Evolutionary conservation across 768 basidiomycete species (phyloP), one percentile per base, ranked within the genome.

Genomic region (Cystofilobasidium bisporidii): DNA sequence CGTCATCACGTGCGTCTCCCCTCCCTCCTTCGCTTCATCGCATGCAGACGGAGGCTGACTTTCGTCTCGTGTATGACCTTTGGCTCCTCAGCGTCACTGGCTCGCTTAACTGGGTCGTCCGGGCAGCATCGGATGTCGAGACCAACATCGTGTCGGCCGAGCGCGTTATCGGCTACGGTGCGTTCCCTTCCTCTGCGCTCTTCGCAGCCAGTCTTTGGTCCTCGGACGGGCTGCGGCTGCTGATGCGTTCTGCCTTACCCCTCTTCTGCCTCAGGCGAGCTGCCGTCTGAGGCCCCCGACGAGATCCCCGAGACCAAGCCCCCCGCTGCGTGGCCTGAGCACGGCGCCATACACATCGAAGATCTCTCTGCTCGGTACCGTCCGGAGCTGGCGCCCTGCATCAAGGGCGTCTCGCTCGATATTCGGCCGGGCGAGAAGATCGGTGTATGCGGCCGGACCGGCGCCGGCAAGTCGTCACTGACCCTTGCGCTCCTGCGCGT

Each of bases 1-100:
- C 75, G 88, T 88, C 1, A 76, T 92, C 71, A 83, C 72, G 28
- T 43, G 3, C 43, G 43, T 22, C 87, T 88, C 17, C 91, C 89
- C 0, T n/a, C n/a, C n/a, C n/a, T n/a, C 85, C 86, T n/a, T 83
- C 87, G 10, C 73, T 92, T 79, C 88, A 36, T 61, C 8, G 10
- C 11, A 32, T n/a, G 17, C n/a, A 17, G 17, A n/a, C 22, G 4
- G 36, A 65, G 17, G 36, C 24, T 36, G 18, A 15, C 22, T 4
- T n/a, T n/a, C n/a, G n/a, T n/a, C n/a, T n/a, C 22, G 26, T 24
- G 24, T 2, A 22, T 50, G n/a, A n/a, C n/a, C n/a, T 36, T 63
- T n/a, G n/a, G n/a, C n/a, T n/a, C 14, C 1, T 22, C 24, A 55
- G 32, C 43, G 65, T 66, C 43, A 74, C 61, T 14, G 67, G 67